Base-by-base conservation (phyloP, 1,284 basidiomycete genomes). In the Cutaneotrichosporon cyanovorans region DNA sequence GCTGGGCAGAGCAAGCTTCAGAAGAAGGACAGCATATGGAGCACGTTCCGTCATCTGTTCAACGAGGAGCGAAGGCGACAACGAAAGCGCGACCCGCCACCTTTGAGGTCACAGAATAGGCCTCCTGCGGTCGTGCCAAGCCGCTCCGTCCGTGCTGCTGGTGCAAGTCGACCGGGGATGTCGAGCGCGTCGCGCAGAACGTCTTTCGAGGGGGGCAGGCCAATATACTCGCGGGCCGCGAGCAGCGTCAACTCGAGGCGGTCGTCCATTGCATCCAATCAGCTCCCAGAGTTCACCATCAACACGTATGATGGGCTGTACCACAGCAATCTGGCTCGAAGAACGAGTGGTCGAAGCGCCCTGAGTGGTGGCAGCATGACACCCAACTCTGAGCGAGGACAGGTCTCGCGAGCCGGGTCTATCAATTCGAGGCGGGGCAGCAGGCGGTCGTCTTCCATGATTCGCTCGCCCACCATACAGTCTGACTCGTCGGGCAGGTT, bases 1-100 rank as follows among this genome's bases (percentile, higher is more conserved):
- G 8, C 25, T 28, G 8, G 25, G 25, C 25, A 50, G 11, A 32
- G 45, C 42, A 58, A 55, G 37, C 50, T 37, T 1, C 46, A 45
- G 33, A 72, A 68, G 51, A 63, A 62, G 45, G 68, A 71, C 49
- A 69, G 68, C 30, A 55, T 76, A 12, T 72, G 75, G 58, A 68
- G 65, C 2, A 69, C 68, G 4, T 74, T 76, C 59, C 68, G 71
- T 12, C 63, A 71, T 43, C 67, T 75, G 61, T 76, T 75, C 56
- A 67, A 72, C 46, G 74, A 75, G 25, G 73, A 73, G 34, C 57
- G 62, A 11, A 65, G 68, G 12, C 69, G 73, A 33, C 25, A 28
- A 28, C 59, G 69, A 3, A 75, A 67, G 48, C 56, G 59, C 19
- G 58, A 59, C n/a, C 25, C 38, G 2, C 15, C 21, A 14, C 41